phyloP scores from a whole-genome alignment of 179 eudicot species.

The Spinacia oleracea region DNA sequence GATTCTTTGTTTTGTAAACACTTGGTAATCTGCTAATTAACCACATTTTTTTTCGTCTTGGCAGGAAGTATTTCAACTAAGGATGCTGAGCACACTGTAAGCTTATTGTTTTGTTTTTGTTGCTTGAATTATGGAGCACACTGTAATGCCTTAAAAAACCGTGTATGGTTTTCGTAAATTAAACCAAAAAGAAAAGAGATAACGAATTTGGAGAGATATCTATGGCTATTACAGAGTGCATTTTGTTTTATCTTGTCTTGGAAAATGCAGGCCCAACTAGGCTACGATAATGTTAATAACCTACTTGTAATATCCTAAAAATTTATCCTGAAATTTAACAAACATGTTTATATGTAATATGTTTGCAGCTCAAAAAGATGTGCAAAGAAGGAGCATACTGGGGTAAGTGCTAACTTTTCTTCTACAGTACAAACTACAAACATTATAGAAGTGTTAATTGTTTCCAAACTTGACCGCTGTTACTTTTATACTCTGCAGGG shows the following conservation, averaged over 20 bases:
- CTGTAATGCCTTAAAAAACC: too few relatives aligned
- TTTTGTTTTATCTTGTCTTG: not conserved
- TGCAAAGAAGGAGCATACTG: conserved; percentile 57
- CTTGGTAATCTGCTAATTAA: not conserved
- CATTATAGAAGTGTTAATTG: not conserved
- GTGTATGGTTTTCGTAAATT: too few relatives aligned
- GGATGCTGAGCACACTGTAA: conserved; percentile 34
- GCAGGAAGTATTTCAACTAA: conserved; percentile 36
- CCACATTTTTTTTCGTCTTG: not conserved
- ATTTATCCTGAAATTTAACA: not conserved
- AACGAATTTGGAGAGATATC: not conserved
- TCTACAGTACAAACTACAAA: not conserved
- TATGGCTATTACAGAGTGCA: not conserved
- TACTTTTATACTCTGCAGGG: conserved; percentile 42
- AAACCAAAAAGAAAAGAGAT: too few relatives aligned
- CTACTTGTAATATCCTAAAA: not conserved
- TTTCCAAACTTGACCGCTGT: not conserved
- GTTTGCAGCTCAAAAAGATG: conserved; percentile 47
- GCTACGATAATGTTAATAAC: not conserved
- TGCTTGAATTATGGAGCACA: not conserved
- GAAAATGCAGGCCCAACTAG: too few relatives aligned
- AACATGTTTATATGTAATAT: too few relatives aligned
- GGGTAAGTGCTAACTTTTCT: conserved; percentile 34
- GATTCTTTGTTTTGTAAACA: not conserved
- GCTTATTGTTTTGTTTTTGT: not conserved